Conservation (phyloP, 331 rosid species). For the Dryas integrifolia region DNA sequence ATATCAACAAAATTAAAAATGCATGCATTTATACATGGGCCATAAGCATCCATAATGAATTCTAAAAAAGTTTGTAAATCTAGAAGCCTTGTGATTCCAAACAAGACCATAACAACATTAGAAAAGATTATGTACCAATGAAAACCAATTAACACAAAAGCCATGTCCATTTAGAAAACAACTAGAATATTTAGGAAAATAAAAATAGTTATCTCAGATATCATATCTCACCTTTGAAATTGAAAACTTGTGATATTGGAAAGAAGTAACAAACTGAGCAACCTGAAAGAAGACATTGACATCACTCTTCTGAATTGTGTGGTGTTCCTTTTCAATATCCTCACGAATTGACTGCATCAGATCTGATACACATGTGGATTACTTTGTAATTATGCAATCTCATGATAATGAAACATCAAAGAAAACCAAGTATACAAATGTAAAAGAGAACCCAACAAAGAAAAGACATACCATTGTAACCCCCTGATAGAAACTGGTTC, state of each 20-base stretch:
- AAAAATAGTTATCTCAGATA: conserved; percentile 14
- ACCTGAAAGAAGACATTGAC: conserved; percentile 78
- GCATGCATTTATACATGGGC: background rate
- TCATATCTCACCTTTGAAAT: conserved; percentile 67
- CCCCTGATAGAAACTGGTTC: conserved; percentile 69
- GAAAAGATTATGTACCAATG: background rate
- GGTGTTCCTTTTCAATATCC: conserved; percentile 84
- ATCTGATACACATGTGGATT: conserved; percentile 45
- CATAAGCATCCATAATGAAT: too few relatives aligned
- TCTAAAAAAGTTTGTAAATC: too few relatives aligned
- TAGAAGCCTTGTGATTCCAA: background rate
- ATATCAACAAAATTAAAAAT: background rate
- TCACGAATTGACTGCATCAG: conserved; percentile 71
- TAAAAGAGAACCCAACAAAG: conserved; percentile 3
- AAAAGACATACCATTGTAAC: conserved; percentile 66
- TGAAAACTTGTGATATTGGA: conserved; percentile 67
- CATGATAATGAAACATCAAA: conserved; percentile 21
- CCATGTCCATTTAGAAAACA: background rate
- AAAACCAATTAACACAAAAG: background rate
- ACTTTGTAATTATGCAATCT: conserved; percentile 23
- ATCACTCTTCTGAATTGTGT: conserved; percentile 65
- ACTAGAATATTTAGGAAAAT: background rate
- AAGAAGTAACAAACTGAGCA: conserved; percentile 82
- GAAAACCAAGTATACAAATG: conserved; percentile 6
- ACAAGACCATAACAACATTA: background rate